phyloP scores from a whole-genome alignment of 495 filamentous ascomycete species.

The Penicillium cinerascens region DNA sequence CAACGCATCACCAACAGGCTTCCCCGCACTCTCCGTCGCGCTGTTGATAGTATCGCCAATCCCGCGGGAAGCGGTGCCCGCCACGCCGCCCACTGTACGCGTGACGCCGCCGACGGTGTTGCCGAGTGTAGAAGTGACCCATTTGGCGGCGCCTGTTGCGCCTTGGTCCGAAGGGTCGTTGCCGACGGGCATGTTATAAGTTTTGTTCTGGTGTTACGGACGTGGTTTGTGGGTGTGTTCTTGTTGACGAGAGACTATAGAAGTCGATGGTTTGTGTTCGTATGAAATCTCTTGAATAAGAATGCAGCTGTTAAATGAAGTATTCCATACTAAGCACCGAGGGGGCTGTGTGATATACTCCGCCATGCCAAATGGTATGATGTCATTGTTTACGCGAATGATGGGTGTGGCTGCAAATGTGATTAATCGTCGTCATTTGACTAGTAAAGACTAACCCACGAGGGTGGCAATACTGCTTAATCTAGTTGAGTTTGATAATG shows the following conservation, averaged over 20 bases:
- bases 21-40: constrained; percentile 59
- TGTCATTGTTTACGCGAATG: constrained; percentile 19
- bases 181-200: constrained; percentile 15
- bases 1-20: constrained; percentile 63
- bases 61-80: constrained; percentile 63
- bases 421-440: background rate
- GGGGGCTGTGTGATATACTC: background rate
- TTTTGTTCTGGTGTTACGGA: background rate
- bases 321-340: background rate
- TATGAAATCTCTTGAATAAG: background rate
- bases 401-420: constrained; percentile 14
- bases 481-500: background rate
- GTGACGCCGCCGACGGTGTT: constrained; percentile 61
- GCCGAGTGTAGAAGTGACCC: constrained; percentile 52
- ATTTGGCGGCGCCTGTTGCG: constrained; percentile 41
- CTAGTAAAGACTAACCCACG: background rate
- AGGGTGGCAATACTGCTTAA: background rate
- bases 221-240: background rate
- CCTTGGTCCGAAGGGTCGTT: constrained; percentile 30
- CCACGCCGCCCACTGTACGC: constrained; percentile 65
- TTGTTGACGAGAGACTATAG: background rate
- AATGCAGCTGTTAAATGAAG: background rate
- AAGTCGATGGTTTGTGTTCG: background rate
- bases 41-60: constrained; percentile 61
- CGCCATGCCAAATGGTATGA: constrained; percentile 7